phyloP scores from a whole-genome alignment of 495 filamentous ascomycete genomes.

The Cercophora samala region DNA sequence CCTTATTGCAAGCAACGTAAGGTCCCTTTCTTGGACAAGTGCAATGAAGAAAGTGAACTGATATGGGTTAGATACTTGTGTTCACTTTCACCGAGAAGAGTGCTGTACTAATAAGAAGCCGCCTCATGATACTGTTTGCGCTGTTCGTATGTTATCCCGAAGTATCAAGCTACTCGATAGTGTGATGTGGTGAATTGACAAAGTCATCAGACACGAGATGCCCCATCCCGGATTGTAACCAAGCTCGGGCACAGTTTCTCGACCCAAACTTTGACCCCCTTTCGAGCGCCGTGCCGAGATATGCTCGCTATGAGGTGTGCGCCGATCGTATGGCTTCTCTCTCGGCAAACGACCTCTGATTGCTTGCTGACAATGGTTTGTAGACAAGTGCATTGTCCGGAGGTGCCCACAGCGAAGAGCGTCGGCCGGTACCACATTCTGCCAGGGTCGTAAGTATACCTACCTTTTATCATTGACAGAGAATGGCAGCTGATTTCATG shows the following conservation, averaged over 20 bases:
- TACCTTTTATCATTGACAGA: not conserved
- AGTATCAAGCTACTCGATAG: not conserved
- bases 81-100: conserved; percentile 25
- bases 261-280: conserved; percentile 24
- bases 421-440: conserved; percentile 14
- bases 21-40: conserved; percentile 6
- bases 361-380: not conserved
- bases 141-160: conserved; percentile 19
- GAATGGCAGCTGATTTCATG: not conserved
- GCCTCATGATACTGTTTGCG: conserved; percentile 26
- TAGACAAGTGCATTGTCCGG: conserved; percentile 30
- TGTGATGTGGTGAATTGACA: not conserved
- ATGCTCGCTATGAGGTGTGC: conserved; percentile 28
- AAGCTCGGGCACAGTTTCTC: conserved; percentile 27
- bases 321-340: conserved; percentile 24
- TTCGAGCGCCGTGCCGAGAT: conserved; percentile 19
- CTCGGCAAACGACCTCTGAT: not conserved
- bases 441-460: conserved; percentile 23
- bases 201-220: conserved; percentile 23
- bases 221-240: conserved; percentile 24
- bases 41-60: not conserved
- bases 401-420: conserved; percentile 18
- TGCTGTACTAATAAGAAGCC: conserved; percentile 28
- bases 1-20: conserved; percentile 28
- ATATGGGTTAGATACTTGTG: conserved; percentile 21